Base-by-base conservation (phyloP, 2,329 filamentous ascomycete genomes). In the Paecilomyces variotii region DNA sequence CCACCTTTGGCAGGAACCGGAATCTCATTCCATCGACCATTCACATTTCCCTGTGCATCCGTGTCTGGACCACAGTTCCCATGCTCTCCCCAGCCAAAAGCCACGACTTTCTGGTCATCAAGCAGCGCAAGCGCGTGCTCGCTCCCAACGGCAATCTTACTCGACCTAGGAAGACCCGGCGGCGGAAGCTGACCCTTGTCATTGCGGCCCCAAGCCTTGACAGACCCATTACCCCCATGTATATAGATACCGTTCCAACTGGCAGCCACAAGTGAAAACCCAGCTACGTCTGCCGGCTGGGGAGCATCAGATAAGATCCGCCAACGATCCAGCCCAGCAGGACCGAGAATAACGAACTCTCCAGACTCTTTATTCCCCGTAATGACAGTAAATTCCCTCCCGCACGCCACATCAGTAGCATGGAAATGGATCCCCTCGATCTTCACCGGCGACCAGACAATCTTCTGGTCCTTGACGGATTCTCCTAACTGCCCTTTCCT, bases 51-150 rank as follows among this genome's bases (percentile, higher is more conserved):
- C 61, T 82, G 77, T 19, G 81, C 77, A 61, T 85, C 84, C 11
- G 76, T 78, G 50, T 82, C 78, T 35, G 85, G 83, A 2, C 94
- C 94, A 72, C 94, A 99, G 71, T 99, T 99, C 1, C 94, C 94
- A 75, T 99, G 94, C 74, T 97, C 93, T 1, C 91, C 92, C 94
- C 94, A 99, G 24, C 94, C 94, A 91, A 93, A 97, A 1, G 90
- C 84, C 54, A 95, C 75, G 1, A 96, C 84, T 55, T 87, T 82
- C 1, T 84, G 84, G 24, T 82, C 78, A 9, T 75, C 76, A 0
- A 88, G 85, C 27, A 93, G 74, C 7, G 86, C 90, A 62, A 97
- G 74, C n/a, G 84, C 85, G 73, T 99, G 94, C 73, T 97, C 94
- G 69, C 93, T 97, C 0, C 94, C 94, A 53, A 89, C 84, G 2